Percentiles rank a stretch among this genome's conserved stretches.
These are phyloP conservation scores for Panus rudis DNA, from an alignment of 768 basidiomycete species.

Conservation along the genomic window DNA sequence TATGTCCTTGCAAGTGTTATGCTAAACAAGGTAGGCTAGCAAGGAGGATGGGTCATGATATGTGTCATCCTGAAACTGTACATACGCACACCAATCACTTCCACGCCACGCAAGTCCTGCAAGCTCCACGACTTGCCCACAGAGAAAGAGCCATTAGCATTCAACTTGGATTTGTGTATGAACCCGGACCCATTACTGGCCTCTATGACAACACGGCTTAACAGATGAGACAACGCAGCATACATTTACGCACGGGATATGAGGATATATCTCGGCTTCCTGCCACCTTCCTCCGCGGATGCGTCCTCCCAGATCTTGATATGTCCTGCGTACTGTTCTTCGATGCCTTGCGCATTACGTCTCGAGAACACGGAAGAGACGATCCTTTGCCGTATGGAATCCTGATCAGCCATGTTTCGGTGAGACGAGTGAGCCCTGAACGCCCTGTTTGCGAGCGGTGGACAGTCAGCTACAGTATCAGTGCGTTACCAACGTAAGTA, in stretches of 20 bases:
- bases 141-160: slow-evolving; percentile 90
- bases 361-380: slow-evolving; percentile 78
- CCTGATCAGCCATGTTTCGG: slow-evolving; percentile 37
- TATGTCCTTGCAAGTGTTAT: slow-evolving; percentile 88
- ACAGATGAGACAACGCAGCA: neutral
- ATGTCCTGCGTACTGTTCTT: slow-evolving; percentile 81
- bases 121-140: slow-evolving; percentile 96
- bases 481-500: too few relatives aligned
- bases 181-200: slow-evolving; percentile 55
- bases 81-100: slow-evolving; percentile 63
- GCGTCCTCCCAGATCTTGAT: slow-evolving; percentile 93
- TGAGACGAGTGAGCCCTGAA: too few relatives aligned
- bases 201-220: slow-evolving; percentile 32
- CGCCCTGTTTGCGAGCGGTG: too few relatives aligned
- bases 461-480: too few relatives aligned
- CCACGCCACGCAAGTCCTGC: slow-evolving; percentile 71
- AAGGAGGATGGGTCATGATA: neutral
- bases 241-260: slow-evolving; percentile 68
- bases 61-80: slow-evolving; percentile 1
- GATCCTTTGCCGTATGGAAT: slow-evolving; percentile 61
- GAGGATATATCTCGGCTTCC: slow-evolving; percentile 87
- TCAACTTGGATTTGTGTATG: slow-evolving; percentile 95
- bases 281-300: slow-evolving; percentile 54
- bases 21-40: slow-evolving; percentile 61
- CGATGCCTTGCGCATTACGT: slow-evolving; percentile 53